Evolutionary conservation across 768 basidiomycete species (phyloP).

Genomic region (Leucogyrophana mollusca): DNA sequence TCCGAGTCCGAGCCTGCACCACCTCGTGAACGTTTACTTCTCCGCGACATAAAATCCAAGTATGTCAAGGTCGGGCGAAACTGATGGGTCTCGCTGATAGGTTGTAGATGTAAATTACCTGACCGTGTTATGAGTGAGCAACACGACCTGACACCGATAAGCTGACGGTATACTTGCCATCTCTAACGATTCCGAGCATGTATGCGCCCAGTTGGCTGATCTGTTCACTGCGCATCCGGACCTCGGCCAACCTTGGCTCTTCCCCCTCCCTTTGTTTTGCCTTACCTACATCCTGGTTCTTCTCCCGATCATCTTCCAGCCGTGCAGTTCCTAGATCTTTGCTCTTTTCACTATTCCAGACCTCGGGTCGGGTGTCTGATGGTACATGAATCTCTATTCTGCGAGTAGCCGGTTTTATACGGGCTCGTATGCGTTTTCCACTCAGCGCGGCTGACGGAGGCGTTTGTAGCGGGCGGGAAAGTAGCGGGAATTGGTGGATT

Average conservation of each 20-base stretch:
- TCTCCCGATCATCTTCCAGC: conserved; percentile 75
- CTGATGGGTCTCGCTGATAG: conserved; percentile 76
- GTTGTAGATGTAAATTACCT: conserved; percentile 78
- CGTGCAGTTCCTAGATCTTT: conserved; percentile 64
- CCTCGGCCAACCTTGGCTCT: conserved; percentile 65
- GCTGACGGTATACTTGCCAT: conserved; percentile 47
- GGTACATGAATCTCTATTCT: conserved; percentile 80
- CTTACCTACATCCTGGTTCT: conserved; percentile 58
- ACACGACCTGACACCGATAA: neutral
- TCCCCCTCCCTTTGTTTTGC: conserved; percentile 45
- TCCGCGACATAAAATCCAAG: conserved; percentile 69
- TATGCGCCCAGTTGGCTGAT: conserved; percentile 63
- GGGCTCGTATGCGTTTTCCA: conserved; percentile 76
- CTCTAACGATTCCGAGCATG: conserved; percentile 74
- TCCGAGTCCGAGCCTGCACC: conserved; percentile 63
- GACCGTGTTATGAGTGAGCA: conserved; percentile 9
- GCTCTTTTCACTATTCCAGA: conserved; percentile 75
- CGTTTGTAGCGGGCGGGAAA: conserved; percentile 68
- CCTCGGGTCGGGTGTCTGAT: conserved; percentile 75
- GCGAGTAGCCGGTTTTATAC: conserved; percentile 61
- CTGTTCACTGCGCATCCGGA: conserved; percentile 72
- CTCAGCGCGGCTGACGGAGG: conserved; percentile 72
- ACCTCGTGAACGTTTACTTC: conserved; percentile 48
- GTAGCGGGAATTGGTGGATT: conserved; percentile 79
- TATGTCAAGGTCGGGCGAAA: conserved; percentile 82